Evolutionary conservation across 139 green algal species (phyloP).

Genomic region (Edaphochlamys debaryana): DNA sequence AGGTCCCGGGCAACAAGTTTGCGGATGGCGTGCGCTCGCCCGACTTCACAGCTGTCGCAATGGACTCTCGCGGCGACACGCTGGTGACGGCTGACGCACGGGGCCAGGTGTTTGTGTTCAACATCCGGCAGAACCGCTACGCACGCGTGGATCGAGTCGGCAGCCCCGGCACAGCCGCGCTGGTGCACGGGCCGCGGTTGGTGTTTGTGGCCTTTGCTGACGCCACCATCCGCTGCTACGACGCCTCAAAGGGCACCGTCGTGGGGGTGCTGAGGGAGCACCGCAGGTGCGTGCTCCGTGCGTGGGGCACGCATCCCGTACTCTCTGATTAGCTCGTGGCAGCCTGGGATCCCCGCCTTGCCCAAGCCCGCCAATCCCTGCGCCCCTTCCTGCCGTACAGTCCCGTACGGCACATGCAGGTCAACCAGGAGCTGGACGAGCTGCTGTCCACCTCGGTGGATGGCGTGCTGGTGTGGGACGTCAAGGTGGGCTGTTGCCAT

Average conservation of each 20-base stretch:
- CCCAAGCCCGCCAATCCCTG: not conserved
- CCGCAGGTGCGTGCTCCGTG: constrained; percentile 24
- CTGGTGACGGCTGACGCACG: constrained; percentile 18
- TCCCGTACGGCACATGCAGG: constrained; percentile 21
- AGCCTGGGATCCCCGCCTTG: too few relatives aligned
- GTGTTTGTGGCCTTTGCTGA: constrained; percentile 51
- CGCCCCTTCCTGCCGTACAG: not conserved
- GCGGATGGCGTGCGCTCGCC: constrained; percentile 5
- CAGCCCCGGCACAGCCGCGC: constrained; percentile 22
- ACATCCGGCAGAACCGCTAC: constrained; percentile 38
- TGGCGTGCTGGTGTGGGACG: constrained; percentile 52
- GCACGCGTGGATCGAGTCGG: constrained; percentile 35
- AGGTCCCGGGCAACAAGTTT: constrained; percentile 25
- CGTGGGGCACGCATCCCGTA: too few relatives aligned
- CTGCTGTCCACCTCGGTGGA: constrained; percentile 47
- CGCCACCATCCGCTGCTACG: constrained; percentile 49
- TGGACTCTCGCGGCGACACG: constrained; percentile 12
- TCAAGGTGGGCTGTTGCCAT: constrained; percentile 50
- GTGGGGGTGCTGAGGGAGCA: constrained; percentile 44
- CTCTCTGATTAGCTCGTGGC: too few relatives aligned
- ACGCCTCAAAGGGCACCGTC: constrained; percentile 30
- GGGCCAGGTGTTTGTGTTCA: constrained; percentile 23
- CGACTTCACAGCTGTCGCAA: constrained; percentile 17
- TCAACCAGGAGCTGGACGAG: constrained; percentile 1
- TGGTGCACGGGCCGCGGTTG: not conserved